Percentiles rank a stretch among this genome's conserved stretches.
Conservation (phyloP, 306 rosid species). For the Begonia loranthoides region DNA sequence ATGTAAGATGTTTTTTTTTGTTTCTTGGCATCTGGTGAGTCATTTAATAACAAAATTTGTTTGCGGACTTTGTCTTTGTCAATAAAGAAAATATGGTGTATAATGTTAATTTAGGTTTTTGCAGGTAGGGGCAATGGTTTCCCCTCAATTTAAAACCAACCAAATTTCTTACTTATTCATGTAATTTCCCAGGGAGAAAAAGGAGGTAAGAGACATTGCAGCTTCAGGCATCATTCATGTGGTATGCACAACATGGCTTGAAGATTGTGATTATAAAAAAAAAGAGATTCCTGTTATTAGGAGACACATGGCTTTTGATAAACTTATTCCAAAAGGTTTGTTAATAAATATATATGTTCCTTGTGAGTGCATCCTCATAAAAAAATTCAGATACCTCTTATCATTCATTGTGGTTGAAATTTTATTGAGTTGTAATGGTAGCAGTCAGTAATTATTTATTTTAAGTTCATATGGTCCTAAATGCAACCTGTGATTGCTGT, state of each 20-base stretch:
- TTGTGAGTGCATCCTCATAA: not conserved
- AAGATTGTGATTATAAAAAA: slow-evolving; percentile 67
- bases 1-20: slow-evolving; percentile 26
- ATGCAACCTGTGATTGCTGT: slow-evolving; percentile 15
- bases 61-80: not conserved
- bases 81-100: no score
- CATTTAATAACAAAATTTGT: not conserved
- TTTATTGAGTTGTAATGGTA: not conserved
- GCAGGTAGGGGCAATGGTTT: no score
- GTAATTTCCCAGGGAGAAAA: slow-evolving; percentile 55
- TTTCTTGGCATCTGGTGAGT: not conserved
- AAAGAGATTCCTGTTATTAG: slow-evolving; percentile 56
- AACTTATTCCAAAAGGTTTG: slow-evolving; percentile 71
- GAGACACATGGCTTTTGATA: slow-evolving; percentile 63
- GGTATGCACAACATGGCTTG: slow-evolving; percentile 76
- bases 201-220: slow-evolving; percentile 64
- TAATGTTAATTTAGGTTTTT: no score
- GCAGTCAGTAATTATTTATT: slow-evolving; percentile 1
- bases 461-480: slow-evolving; percentile 12
- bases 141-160: no score
- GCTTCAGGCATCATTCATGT: slow-evolving; percentile 65
- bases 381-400: no score
- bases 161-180: not conserved
- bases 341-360: slow-evolving; percentile 6
- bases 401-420: no score